Base-by-base conservation (phyloP, 1,284 basidiomycete species). In the Heterobasidion irregulare region DNA sequence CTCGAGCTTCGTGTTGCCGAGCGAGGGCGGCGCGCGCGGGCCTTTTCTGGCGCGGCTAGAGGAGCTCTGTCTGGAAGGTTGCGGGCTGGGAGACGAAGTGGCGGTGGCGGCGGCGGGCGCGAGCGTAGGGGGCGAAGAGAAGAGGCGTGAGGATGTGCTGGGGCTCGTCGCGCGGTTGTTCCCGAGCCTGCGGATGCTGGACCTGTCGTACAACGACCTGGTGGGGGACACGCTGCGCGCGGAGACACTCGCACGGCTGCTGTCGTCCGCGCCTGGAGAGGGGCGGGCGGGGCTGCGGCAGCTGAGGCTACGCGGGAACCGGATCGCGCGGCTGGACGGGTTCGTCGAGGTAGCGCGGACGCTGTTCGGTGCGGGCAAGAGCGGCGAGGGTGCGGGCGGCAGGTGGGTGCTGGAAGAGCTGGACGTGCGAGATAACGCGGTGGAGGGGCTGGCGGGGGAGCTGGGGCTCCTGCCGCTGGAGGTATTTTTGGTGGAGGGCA, bases 401-500 rank as follows among this genome's bases (percentile, higher is more conserved):
- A 75, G 73, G 56, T 91, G 86, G 86, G 82, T 79, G 62, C 71
- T 91, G 49, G 87, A 91, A 62, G 89, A 92, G 65, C 67, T 92
- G 45, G 89, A 92, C 68, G 59, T 91, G 62, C 70, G 89, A 58
- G 87, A 92, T 63, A 92, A 92, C 59, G 84, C 87, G 63, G 80
- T 92, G 53, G 74, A 75, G 8, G 82, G 77, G 67, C 67, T 92
- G 38, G 82, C 81, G 0, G 69, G 84, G 5, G 82, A 84, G 63
- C 65, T 91, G 53, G 89, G 89, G 12, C 64, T 89, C 58, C 64
- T 92, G 50, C 84, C 89, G 19, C 67, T 92, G 61, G 88, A 91
- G 53, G 82, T 89, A 10, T 82, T 92, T 56, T 68, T 89, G 61
- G 89, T 92, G 38, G 89, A 92, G 63, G 89, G 89, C n/a, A 92